Evolutionary conservation across 805 yeast genomes (phyloP).

Genomic region (Wickerhamomyces bisporus): DNA sequence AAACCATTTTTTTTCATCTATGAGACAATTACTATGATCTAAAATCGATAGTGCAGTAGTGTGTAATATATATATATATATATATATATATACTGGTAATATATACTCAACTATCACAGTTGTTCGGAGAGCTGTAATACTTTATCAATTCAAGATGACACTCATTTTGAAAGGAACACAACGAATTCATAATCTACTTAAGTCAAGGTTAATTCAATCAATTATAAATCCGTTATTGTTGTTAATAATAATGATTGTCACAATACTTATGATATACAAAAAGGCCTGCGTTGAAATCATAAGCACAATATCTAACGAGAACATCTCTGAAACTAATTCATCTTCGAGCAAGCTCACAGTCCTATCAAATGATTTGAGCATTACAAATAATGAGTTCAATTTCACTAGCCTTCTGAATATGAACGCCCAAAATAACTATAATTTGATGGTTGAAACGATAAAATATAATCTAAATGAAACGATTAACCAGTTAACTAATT

Average conservation of each 20-base stretch:
- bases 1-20: too few relatives aligned
- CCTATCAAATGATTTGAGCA: not conserved
- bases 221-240: not conserved
- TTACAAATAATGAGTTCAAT: not conserved
- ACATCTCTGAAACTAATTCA: not conserved
- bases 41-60: not conserved
- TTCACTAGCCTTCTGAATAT: not conserved
- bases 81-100: too few relatives aligned
- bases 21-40: not conserved
- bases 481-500: not conserved
- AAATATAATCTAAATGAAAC: not conserved
- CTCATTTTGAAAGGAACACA: slow-evolving; percentile 1
- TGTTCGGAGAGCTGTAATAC: too few relatives aligned
- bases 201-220: slow-evolving; percentile 1
- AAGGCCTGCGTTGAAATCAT: not conserved
- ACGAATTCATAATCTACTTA: slow-evolving; percentile 1
- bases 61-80: not conserved
- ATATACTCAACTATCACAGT: too few relatives aligned
- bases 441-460: not conserved
- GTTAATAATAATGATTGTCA: not conserved
- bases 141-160: too few relatives aligned
- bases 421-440: not conserved
- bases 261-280: not conserved
- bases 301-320: not conserved
- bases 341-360: not conserved